Evolutionary conservation across 768 basidiomycete species (phyloP), one percentile per base, ranked within the genome.

Genomic region (Galerina sulciceps): DNA sequence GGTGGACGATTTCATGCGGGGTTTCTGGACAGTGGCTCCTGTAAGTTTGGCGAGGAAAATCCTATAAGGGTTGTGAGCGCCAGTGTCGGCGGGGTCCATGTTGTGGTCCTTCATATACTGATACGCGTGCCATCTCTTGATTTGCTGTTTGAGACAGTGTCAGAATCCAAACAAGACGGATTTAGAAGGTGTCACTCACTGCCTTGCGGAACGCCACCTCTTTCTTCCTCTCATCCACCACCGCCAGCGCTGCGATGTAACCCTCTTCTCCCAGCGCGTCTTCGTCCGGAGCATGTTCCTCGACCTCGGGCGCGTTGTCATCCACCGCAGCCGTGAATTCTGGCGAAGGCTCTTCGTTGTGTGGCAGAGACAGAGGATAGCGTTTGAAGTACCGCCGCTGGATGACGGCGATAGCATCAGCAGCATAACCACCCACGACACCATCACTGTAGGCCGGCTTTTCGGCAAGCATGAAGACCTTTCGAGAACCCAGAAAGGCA

Each of bases 351-450:
- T 53, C 51, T 17, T 58, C 34, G 11, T 58, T 42, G 41, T 53
- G 50, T 22, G 57, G 50, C 44, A 43, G 38, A 26, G 53, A 51
- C 23, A 53, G 34, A 22, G 57, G 57, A 43, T 10, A 53, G 15
- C 43, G 31, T 34, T 59, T 53, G 45, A 59, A 59, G 40, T 53
- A 59, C 35, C 17, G 41, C 10, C 51, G 36, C 42, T 59, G 51
- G 41, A 59, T 59, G 57, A 18, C 51, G 17, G 43, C 34, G 36
- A 59, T 10, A 26, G 48, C 22, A 26, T 49, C 48, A 9, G 10
- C n/a, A 14, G 31, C 35, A 13, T 49, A 49, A 14, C 48, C 48
- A 1, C 48, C 48, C 3, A 15, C 18, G 35, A 49, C 43, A 10
- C 18, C 43, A 6, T 45, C 43, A 18, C 18, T 23, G 23, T 45